phyloP scores from a whole-genome alignment of 208 protist species.

The Eutreptiella sp. region DNA sequence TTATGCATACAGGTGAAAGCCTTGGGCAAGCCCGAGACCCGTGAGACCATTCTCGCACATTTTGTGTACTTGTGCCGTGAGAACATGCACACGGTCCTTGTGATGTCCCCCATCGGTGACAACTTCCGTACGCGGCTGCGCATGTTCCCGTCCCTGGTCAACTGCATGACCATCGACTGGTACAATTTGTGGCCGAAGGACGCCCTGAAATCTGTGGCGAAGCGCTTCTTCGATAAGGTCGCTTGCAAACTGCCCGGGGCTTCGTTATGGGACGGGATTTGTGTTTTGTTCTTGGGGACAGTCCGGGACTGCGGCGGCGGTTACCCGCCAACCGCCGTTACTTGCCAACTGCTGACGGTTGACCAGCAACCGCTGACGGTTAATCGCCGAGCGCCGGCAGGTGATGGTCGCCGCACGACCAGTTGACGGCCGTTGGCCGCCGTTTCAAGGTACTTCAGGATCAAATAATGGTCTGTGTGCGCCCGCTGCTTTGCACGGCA shows the following conservation, averaged over 20 bases:
- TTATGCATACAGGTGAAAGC: constrained; percentile 67
- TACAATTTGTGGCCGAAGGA: constrained; percentile 90
- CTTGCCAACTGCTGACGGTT: constrained; percentile 24
- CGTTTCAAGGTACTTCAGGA: no score
- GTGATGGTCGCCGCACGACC: no score
- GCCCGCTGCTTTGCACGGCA: no score
- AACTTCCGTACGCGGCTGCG: constrained; percentile 84
- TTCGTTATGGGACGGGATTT: no score
- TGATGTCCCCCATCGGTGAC: constrained; percentile 90
- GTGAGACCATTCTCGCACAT: constrained; percentile 77
- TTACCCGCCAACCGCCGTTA: background rate
- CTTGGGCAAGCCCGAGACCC: constrained; percentile 82
- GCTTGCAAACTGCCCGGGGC: no score
- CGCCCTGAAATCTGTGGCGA: constrained; percentile 80
- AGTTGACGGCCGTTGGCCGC: no score
- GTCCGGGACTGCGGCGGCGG: constrained; percentile 28
- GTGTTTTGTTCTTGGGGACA: constrained; percentile 29
- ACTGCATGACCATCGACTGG: constrained; percentile 97
- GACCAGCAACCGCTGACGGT: no score
- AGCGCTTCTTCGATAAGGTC: constrained; percentile 52
- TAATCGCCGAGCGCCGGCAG: no score
- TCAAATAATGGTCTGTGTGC: no score
- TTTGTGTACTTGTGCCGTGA: constrained; percentile 87
- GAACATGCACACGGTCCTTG: constrained; percentile 91
- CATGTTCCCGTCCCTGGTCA: constrained; percentile 95